Conservation (phyloP, 2,329 filamentous ascomycete species). For the Cryphonectria parasitica region DNA sequence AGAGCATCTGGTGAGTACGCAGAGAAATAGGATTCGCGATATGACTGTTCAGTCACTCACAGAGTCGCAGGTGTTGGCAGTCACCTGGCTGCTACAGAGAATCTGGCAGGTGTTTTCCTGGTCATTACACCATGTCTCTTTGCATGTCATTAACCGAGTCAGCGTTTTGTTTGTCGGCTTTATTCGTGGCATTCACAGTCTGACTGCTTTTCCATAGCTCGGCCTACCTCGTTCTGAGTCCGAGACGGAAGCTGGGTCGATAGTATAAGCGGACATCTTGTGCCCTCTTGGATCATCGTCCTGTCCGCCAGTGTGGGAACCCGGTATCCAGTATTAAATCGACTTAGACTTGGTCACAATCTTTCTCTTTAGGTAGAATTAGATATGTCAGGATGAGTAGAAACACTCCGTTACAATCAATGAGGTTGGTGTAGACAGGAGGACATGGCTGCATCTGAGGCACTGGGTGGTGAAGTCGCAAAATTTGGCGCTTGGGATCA, state of each 20-base stretch:
- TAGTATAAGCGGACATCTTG: neutral
- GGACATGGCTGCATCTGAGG: neutral
- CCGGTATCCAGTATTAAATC: neutral
- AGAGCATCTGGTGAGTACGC: neutral
- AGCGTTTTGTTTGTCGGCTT: neutral
- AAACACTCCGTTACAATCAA: neutral
- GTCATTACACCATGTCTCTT: neutral
- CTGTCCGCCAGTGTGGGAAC: neutral
- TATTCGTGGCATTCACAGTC: neutral
- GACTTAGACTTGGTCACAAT: neutral
- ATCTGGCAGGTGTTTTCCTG: conserved; percentile 3
- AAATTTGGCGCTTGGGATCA: neutral
- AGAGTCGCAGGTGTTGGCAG: neutral
- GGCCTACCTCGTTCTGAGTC: neutral
- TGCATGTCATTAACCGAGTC: neutral
- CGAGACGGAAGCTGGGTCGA: neutral
- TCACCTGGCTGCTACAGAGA: neutral
- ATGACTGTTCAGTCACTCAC: neutral
- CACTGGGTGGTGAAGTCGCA: neutral
- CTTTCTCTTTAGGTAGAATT: too few species aligned
- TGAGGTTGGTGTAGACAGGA: neutral
- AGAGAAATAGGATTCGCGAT: neutral
- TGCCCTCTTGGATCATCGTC: neutral
- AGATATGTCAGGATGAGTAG: neutral
- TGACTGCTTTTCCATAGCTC: neutral